phyloP scores from a whole-genome alignment of 2,329 filamentous ascomycete species.

The Alternaria sp. region DNA sequence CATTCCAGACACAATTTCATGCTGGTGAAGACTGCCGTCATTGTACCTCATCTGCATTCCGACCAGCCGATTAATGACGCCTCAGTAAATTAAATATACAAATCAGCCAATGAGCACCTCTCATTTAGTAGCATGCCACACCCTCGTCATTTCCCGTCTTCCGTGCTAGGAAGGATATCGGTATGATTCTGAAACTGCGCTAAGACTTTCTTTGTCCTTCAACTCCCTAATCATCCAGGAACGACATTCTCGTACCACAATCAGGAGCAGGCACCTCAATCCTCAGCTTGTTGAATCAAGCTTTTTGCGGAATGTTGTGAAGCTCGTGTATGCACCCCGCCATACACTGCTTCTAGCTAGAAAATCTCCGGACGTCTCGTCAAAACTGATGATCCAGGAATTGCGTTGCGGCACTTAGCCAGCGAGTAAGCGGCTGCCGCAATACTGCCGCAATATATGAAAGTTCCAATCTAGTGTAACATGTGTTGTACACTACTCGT shows the following conservation, averaged over 20 bases:
- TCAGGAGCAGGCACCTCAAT: background rate
- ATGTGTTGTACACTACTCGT: background rate
- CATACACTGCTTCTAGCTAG: background rate
- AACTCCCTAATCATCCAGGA: background rate
- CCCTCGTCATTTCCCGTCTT: background rate
- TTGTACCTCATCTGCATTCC: background rate
- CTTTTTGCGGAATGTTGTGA: slow-evolving; percentile 12
- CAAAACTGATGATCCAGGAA: background rate
- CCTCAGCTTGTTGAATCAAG: background rate
- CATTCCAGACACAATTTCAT: background rate
- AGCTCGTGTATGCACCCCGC: slow-evolving; percentile 19
- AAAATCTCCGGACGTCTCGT: slow-evolving; percentile 7
- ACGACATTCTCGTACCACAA: background rate
- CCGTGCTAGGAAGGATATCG: slow-evolving; percentile 4
- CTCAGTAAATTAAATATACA: background rate
- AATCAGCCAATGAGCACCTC: background rate
- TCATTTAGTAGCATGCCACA: background rate
- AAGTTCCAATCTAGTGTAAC: slow-evolving; percentile 5
- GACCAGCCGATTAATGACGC: background rate
- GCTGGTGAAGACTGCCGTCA: background rate
- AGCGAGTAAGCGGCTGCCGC: slow-evolving; percentile 8
- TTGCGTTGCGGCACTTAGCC: slow-evolving; percentile 5
- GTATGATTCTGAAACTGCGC: slow-evolving; percentile 18
- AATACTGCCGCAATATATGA: slow-evolving; percentile 18
- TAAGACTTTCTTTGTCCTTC: background rate